phyloP scores from a whole-genome alignment of 2,329 filamentous ascomycete species.

The Pseudopithomyces maydicus region DNA sequence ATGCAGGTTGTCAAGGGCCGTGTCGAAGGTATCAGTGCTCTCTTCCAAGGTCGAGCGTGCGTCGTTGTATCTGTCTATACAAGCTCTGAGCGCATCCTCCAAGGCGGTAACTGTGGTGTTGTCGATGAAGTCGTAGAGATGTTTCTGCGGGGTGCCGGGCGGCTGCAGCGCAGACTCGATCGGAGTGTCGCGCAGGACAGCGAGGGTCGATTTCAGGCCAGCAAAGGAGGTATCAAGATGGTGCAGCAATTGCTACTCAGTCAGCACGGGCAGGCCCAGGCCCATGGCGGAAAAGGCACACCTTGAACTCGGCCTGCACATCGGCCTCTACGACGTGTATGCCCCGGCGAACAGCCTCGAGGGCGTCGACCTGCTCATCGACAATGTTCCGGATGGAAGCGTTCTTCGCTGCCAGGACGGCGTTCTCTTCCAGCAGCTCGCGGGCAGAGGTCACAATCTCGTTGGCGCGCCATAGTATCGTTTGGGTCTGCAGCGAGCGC shows the following conservation, averaged over 20 bases:
- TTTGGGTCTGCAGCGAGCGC: conserved; percentile 82
- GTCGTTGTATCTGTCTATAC: conserved; percentile 73
- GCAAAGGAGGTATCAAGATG: conserved; percentile 70
- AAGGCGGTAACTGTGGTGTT: conserved; percentile 70
- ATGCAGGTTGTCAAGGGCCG: conserved; percentile 61
- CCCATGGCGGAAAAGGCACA: conserved; percentile 7
- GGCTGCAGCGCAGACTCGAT: conserved; percentile 70
- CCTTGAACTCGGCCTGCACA: conserved; percentile 52
- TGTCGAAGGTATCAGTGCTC: conserved; percentile 71
- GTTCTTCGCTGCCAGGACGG: conserved; percentile 66
- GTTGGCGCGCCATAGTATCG: conserved; percentile 81
- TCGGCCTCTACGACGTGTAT: conserved; percentile 49
- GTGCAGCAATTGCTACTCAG: conserved; percentile 58
- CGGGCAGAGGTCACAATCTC: conserved; percentile 81
- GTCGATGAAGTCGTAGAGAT: conserved; percentile 77
- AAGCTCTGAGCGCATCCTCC: conserved; percentile 69
- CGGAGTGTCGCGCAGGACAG: conserved; percentile 64
- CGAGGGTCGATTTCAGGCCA: conserved; percentile 69
- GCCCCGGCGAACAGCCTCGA: conserved; percentile 51
- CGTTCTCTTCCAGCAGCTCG: conserved; percentile 75
- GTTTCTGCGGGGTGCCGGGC: conserved; percentile 55
- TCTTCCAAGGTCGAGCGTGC: conserved; percentile 63
- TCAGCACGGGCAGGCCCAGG: conserved; percentile 6
- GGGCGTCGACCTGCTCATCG: conserved; percentile 50
- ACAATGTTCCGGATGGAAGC: conserved; percentile 49